A percentile compares a stretch with the other conserved stretches of the same genome.
phyloP scores from a whole-genome alignment of 768 basidiomycete genomes.

The Coprinopsis marcescibilis region DNA sequence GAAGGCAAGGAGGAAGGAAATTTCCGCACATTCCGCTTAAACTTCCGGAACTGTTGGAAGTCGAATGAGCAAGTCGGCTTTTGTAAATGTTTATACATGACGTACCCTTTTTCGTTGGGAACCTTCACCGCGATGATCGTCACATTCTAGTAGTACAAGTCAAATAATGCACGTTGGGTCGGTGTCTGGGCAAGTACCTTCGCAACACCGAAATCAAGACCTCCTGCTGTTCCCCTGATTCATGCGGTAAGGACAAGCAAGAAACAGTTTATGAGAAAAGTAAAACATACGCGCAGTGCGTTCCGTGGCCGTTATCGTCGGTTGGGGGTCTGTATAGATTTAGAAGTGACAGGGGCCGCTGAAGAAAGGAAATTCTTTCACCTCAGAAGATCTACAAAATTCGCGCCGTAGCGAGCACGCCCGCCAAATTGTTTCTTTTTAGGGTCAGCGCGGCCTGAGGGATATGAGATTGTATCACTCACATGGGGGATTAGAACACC shows the following conservation, averaged over 20 bases:
- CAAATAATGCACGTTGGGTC: not conserved
- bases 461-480: too few relatives aligned
- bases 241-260: not conserved
- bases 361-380: conserved; percentile 11
- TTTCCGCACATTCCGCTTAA: conserved; percentile 16
- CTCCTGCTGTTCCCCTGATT: conserved; percentile 22
- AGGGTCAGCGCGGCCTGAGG: too few relatives aligned
- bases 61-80: too few relatives aligned
- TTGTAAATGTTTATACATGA: conserved; percentile 16
- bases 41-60: too few relatives aligned
- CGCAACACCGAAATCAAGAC: conserved; percentile 21
- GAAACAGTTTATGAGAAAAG: not conserved
- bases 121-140: conserved; percentile 38
- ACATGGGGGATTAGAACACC: too few relatives aligned
- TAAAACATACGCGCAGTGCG: conserved; percentile 24
- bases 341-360: not conserved
- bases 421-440: conserved; percentile 38
- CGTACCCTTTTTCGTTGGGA: too few relatives aligned
- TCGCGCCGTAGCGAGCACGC: conserved; percentile 34
- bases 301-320: conserved; percentile 36
- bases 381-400: too few relatives aligned
- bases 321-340: conserved; percentile 10
- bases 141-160: not conserved
- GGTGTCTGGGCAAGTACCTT: conserved; percentile 12
- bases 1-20: not conserved